These are phyloP conservation scores for Rhododendron ovatum DNA, from an alignment of 148 eudicot genomes.

Conservation along the genomic window DNA sequence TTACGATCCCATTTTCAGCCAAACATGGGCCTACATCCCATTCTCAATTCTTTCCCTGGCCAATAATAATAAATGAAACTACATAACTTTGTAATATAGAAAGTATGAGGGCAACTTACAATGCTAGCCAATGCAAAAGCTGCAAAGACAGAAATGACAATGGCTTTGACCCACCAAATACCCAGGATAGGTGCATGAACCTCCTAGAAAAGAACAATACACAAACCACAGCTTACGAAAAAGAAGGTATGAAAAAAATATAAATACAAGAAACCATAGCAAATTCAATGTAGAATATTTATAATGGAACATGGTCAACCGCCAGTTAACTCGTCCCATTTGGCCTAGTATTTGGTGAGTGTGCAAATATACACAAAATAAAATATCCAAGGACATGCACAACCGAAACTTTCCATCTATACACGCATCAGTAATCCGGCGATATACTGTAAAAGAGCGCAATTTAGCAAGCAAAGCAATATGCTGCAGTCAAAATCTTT, in stretches of 20 bases:
- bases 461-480: neutral
- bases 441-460: neutral
- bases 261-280: neutral
- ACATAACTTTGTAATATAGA: neutral
- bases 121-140: slow-evolving; percentile 89
- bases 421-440: neutral
- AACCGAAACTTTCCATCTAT: neutral
- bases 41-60: neutral
- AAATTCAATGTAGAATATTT: neutral
- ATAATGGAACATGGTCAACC: neutral
- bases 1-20: neutral
- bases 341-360: neutral
- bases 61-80: neutral
- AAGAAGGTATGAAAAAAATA: neutral
- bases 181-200: slow-evolving; percentile 85
- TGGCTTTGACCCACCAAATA: slow-evolving; percentile 75
- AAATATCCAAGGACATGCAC: neutral
- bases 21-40: neutral
- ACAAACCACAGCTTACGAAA: slow-evolving; percentile 10
- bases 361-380: neutral
- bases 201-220: slow-evolving; percentile 41
- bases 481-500: neutral
- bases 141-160: slow-evolving; percentile 59
- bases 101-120: slow-evolving; percentile 40
- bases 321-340: neutral